phyloP scores from a whole-genome alignment of 768 basidiomycete genomes.

The Termitomyces sp. region DNA sequence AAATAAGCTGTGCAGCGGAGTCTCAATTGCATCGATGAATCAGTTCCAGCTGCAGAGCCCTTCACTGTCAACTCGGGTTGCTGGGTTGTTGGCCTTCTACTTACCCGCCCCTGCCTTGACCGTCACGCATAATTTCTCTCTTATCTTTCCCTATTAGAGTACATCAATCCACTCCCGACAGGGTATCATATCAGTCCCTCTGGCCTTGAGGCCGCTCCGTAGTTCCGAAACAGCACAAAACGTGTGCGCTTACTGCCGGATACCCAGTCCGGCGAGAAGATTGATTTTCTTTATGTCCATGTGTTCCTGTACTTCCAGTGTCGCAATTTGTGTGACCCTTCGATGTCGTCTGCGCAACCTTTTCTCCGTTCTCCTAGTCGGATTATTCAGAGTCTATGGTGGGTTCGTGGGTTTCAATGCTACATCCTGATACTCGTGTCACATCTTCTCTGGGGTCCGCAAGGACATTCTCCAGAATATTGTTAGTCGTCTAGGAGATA shows the following conservation, averaged over 20 bases:
- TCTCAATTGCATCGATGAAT: slow-evolving; percentile 34
- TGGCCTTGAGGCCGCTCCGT: neutral
- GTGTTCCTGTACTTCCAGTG: neutral
- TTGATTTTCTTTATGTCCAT: neutral
- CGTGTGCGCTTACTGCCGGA: neutral
- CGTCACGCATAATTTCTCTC: neutral
- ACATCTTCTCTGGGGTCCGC: neutral
- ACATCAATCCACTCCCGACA: neutral
- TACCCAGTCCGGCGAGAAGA: slow-evolving; percentile 2
- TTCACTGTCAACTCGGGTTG: neutral
- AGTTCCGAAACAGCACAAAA: slow-evolving; percentile 1
- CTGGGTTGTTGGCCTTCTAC: neutral
- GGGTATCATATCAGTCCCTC: neutral
- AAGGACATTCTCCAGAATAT: neutral
- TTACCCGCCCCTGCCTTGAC: neutral
- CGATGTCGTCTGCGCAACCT: neutral
- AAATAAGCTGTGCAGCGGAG: slow-evolving; percentile 48
- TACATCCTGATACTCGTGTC: neutral
- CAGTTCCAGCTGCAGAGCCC: slow-evolving; percentile 5
- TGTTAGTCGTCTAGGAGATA: neutral
- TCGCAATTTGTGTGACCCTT: slow-evolving; percentile 10
- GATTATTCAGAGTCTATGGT: neutral
- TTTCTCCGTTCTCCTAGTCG: neutral
- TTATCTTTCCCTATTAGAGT: neutral
- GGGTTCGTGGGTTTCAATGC: neutral